A percentile compares a stretch with the other conserved stretches of the same genome.
phyloP scores from a whole-genome alignment of 2,329 filamentous ascomycete genomes.

The Neopestalotiopsis sp. region DNA sequence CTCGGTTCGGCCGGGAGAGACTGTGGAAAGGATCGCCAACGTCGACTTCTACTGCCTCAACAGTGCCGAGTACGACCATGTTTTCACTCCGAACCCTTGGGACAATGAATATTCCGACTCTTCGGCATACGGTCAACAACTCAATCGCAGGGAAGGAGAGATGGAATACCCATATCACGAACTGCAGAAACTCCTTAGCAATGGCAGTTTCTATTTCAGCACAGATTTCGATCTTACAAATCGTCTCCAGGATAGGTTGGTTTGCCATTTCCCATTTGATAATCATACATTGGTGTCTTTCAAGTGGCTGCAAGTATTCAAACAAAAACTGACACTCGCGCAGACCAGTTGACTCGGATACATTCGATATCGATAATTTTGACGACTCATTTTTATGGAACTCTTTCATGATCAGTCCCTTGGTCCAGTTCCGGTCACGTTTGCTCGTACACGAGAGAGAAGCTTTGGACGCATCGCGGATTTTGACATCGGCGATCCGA shows the following conservation, averaged over 20 bases:
- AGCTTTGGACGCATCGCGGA: conserved; percentile 83
- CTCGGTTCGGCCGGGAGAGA: conserved; percentile 84
- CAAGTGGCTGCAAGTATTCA: background rate
- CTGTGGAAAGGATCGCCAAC: conserved; percentile 81
- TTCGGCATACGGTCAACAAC: conserved; percentile 54
- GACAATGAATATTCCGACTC: conserved; percentile 56
- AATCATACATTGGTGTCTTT: background rate
- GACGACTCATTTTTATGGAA: conserved; percentile 97
- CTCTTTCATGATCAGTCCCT: conserved; percentile 94
- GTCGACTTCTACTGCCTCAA: conserved; percentile 96
- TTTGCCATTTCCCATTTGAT: background rate
- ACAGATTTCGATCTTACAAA: conserved; percentile 98
- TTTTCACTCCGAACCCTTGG: conserved; percentile 61
- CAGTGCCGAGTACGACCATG: conserved; percentile 82
- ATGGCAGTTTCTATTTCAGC: conserved; percentile 97
- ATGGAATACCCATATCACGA: conserved; percentile 90
- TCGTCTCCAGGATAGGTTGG: conserved; percentile 82
- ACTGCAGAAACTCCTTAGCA: conserved; percentile 87
- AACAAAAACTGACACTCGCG: conserved; percentile 26
- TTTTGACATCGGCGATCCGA: conserved; percentile 91
- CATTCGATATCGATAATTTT: conserved; percentile 90
- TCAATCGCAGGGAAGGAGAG: conserved; percentile 71
- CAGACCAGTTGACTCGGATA: conserved; percentile 75
- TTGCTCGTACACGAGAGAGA: conserved; percentile 77
- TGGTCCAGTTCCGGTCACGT: conserved; percentile 86